Evolutionary conservation across 106 monocot species (phyloP).

Genomic region (Dioscorea dumetorum): DNA sequence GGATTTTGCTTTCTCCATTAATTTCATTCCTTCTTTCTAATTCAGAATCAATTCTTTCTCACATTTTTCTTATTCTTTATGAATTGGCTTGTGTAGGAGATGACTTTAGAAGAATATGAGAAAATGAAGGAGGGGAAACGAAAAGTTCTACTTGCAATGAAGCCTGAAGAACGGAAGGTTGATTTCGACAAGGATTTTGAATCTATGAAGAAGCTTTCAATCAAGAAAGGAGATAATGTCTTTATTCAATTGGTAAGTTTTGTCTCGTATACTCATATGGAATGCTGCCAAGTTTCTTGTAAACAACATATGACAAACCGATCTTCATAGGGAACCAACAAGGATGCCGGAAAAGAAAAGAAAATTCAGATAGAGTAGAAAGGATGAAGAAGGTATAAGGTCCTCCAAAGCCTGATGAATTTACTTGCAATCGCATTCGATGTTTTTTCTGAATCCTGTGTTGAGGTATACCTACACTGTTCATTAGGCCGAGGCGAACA

Average conservation of each 20-base stretch:
- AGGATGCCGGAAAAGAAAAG: slow-evolving; percentile 46
- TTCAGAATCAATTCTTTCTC: background rate
- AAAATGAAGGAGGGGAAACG: slow-evolving; percentile 49
- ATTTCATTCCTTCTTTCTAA: no score
- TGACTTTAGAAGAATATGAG: slow-evolving; percentile 51
- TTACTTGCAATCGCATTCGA: background rate
- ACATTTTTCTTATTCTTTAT: background rate
- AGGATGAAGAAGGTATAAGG: slow-evolving; percentile 46
- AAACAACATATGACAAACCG: background rate
- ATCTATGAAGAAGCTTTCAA: slow-evolving; percentile 39
- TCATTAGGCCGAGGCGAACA: slow-evolving; percentile 58
- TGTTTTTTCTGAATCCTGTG: background rate
- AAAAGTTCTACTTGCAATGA: slow-evolving; percentile 34
- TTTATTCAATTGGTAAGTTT: slow-evolving; percentile 44
- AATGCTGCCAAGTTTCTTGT: background rate
- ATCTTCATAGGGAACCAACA: slow-evolving; percentile 58
- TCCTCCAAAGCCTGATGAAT: background rate
- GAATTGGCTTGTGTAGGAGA: slow-evolving; percentile 21
- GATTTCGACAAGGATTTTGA: slow-evolving; percentile 36
- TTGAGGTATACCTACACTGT: background rate
- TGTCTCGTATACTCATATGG: background rate
- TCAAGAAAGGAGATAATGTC: slow-evolving; percentile 41
- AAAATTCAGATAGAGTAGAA: slow-evolving; percentile 51
- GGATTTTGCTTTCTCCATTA: background rate
- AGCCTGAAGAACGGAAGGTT: slow-evolving; percentile 35